phyloP scores from a whole-genome alignment of 352 stramenopile species.

The Phytophthora agathidicida region DNA sequence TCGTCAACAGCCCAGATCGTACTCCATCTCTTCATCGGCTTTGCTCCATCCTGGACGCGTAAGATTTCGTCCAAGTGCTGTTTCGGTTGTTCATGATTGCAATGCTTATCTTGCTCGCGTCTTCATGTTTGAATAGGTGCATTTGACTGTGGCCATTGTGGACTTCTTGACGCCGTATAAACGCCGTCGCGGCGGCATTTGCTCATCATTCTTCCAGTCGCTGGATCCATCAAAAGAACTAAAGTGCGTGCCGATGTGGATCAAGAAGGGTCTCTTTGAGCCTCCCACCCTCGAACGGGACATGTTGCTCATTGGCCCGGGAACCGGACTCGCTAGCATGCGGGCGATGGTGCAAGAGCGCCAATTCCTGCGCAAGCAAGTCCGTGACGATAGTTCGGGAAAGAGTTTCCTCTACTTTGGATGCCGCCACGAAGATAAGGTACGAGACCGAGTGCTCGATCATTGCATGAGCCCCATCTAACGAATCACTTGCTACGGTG shows the following conservation, averaged over 20 bases:
- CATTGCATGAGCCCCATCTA: not conserved
- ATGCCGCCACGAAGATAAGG: slow-evolving; percentile 83
- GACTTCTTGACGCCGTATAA: slow-evolving; percentile 93
- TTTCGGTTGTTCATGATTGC: too few relatives aligned
- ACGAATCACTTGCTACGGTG: not conserved
- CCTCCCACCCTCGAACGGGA: slow-evolving; percentile 46
- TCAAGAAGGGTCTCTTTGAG: slow-evolving; percentile 88
- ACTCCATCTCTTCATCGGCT: slow-evolving; percentile 92
- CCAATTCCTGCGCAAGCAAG: slow-evolving; percentile 48
- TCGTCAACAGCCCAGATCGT: slow-evolving; percentile 84
- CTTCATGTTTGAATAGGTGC: slow-evolving; percentile 42
- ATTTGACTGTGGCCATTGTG: slow-evolving; percentile 90
- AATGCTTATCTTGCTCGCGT: slow-evolving; percentile 9
- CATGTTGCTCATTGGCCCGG: slow-evolving; percentile 91
- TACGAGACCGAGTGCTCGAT: slow-evolving; percentile 12
- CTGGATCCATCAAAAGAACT: slow-evolving; percentile 51
- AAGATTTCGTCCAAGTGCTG: too few relatives aligned
- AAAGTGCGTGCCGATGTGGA: slow-evolving; percentile 73
- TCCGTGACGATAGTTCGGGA: slow-evolving; percentile 13
- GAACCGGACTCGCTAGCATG: slow-evolving; percentile 92
- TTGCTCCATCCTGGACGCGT: slow-evolving; percentile 56
- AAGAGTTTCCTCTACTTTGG: slow-evolving; percentile 87
- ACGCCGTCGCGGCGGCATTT: slow-evolving; percentile 80
- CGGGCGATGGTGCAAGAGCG: slow-evolving; percentile 89
- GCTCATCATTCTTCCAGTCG: slow-evolving; percentile 77